Base-by-base conservation (phyloP, 352 stramenopile genomes). In the Globisporangium spiculum region DNA sequence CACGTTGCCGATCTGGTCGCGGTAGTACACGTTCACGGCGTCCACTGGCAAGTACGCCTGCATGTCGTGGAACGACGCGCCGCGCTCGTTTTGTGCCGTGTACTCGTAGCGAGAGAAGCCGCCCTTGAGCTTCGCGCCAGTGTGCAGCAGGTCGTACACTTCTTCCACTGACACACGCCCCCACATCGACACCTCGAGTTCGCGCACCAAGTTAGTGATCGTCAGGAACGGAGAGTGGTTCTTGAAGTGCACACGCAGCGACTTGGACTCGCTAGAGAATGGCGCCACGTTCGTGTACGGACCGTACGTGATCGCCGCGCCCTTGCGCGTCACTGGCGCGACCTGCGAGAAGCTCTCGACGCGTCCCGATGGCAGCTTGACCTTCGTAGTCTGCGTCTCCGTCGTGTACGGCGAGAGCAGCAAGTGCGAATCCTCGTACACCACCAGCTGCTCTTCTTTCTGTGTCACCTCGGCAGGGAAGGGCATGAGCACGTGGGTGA, bases 101-200 rank as follows among this genome's bases (percentile, higher is more conserved):
- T 96, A 97, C 69, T 96, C 88, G 65, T 91, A 92, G 61, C 90
- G 89, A 41, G 87, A 96, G 71, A 97, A 97, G 16, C 86, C 85
- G 54, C 89, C 90, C 65, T 88, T 93, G 61, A 97, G 82, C 68
- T 80, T 85, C 38, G 90, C 90, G 41, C 90, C 90, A 46, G 89
- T 93, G 81, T 97, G 86, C 56, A 88, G 74, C 70, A 96, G 59
- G 70, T 96, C 89, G 70, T 94, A 94, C 41, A 96, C 88, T 62
- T 97, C 90, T 66, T 97, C 90, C 27, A 95, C 79, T 3, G 87
- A 90, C 63, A 97, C 88, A 67, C 86, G 86, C 30, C 90, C 90
- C 90, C 90, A 97, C 86, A 96, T 93, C 41, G 87, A 96, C 63
- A 97, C 86, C 83, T 97, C 89, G 63, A 97, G 82, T 71, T 96